Base-by-base conservation (phyloP, 148 eudicot genomes). In the Amaranthus cruentus region DNA sequence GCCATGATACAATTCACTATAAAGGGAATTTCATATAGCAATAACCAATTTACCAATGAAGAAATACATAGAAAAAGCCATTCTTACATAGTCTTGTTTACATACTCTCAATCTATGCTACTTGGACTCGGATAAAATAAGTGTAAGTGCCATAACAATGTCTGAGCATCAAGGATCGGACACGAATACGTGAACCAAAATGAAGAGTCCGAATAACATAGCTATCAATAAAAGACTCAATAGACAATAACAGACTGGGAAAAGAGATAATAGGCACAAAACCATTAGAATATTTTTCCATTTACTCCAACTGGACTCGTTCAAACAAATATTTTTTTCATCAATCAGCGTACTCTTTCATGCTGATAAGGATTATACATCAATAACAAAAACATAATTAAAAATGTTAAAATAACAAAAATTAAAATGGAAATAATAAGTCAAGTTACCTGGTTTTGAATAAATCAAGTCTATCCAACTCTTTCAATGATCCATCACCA, bases 381-480 rank as follows among this genome's bases (percentile, higher is more conserved):
- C 38, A 28, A 28, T 28, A 28, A 28, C 38, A 28, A 28, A 28
- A 28, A 28, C 38, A 28, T 18, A 2, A 0, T 50, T 51, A 9
- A 0, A 21, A 68, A 18, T 3, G 7, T 52, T 51, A 18, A 18
- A 12, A 50, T 15, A 50, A 46, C 71, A 73, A 15, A 14, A n/a
- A 64, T 4, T 38, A 43, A 55, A 11, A 15, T 43, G 7, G 3
- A 2, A 71, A 42, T 55, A n/a, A 7, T 2, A 7, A 43, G 44
- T 21, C 61, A 62, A 58, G 49, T 50, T 84, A 90, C 95, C 89
- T 88, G 62, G 67, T 60, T 66, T 73, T 79, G 74, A 79, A 81
- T 3, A 76, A 10, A n/a, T 81, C 91, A 73, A 55, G 74, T 55
- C 81, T 88, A 80, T 77, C 80, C 54, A 83, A 69, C 51, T 78